Base-by-base conservation (phyloP, 257 asterid species). In the Solanum dulcamara region DNA sequence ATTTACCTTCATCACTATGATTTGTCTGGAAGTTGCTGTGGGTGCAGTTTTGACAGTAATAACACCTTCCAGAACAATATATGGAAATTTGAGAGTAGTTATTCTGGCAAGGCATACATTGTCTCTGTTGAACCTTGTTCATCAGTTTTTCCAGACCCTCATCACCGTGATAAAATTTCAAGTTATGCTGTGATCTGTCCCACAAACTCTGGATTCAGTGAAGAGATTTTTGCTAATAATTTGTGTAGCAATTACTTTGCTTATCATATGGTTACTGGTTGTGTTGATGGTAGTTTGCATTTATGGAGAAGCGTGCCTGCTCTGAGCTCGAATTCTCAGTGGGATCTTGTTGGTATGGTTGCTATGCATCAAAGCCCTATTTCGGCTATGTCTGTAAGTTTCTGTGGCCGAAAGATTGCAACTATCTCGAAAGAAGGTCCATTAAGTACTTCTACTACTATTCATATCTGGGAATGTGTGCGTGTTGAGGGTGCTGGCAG, bases 291-390 rank as follows among this genome's bases (percentile, higher is more conserved):
- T 80, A 90, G 86, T 87, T 88, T 95, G 87, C 94, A 93, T 91
- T 89, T 97, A 81, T 97, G 99, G 99, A 92, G 90, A 91, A 94
- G 98, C 90, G 57, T 85, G 85, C 96, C 93, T 48, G 90, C 89
- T 89, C 89, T 85, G 83, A 91, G 88, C 88, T 84, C 91, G 53
- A 83, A 83, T 88, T 84, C 92, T 77, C 85, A 88, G 64, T 97
- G 99, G 99, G 89, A 71, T 85, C 97, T 97, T 87, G 96, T 95
- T 89, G 99, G 98, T 62, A 81, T 84, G 86, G 95, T 94, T 90
- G 85, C 89, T 87, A 88, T 92, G 48, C 92, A 88, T 86, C 89
- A 89, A 72, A 95, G 93, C 60, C 94, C 98, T 85, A 84, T 92
- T 84, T 60, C 71, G 85, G 89, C 89, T 68, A 84, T 94, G 86